Conservation (phyloP, 768 basidiomycete genomes). For the Hysterangium stoloniferum region DNA sequence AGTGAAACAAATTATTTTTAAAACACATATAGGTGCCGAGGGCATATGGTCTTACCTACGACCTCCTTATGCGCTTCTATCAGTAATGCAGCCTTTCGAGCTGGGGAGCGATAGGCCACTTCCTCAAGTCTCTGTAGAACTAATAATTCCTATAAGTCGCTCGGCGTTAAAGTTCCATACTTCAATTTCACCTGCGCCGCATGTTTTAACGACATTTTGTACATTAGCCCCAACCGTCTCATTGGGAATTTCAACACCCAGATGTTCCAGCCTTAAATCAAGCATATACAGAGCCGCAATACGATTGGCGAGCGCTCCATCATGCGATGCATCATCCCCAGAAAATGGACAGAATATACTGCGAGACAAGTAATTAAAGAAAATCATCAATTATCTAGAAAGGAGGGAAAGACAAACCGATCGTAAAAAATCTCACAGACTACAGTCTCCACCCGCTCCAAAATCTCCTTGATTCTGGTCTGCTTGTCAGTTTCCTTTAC, state of each 20-base stretch:
- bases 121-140: constrained; percentile 47
- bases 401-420: constrained; percentile 39
- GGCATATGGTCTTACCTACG: constrained; percentile 50
- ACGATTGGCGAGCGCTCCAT: constrained; percentile 81
- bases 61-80: constrained; percentile 81
- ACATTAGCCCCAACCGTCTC: constrained; percentile 40
- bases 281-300: constrained; percentile 89
- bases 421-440: constrained; percentile 79
- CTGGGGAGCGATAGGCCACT: constrained; percentile 46
- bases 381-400: neutral
- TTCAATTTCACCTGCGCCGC: constrained; percentile 80
- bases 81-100: constrained; percentile 71
- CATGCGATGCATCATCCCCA: constrained; percentile 76
- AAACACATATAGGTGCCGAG: neutral
- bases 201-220: constrained; percentile 56
- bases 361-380: neutral
- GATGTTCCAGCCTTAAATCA: constrained; percentile 80
- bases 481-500: constrained; percentile 32
- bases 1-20: neutral
- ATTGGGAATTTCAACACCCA: constrained; percentile 72
- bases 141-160: too few species aligned
- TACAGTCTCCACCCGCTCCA: constrained; percentile 68
- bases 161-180: neutral
- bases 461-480: constrained; percentile 44
- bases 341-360: constrained; percentile 76